phyloP scores from a whole-genome alignment of 371 early-diverging fungal genomes.

The Choanephora cucurbitarum region DNA sequence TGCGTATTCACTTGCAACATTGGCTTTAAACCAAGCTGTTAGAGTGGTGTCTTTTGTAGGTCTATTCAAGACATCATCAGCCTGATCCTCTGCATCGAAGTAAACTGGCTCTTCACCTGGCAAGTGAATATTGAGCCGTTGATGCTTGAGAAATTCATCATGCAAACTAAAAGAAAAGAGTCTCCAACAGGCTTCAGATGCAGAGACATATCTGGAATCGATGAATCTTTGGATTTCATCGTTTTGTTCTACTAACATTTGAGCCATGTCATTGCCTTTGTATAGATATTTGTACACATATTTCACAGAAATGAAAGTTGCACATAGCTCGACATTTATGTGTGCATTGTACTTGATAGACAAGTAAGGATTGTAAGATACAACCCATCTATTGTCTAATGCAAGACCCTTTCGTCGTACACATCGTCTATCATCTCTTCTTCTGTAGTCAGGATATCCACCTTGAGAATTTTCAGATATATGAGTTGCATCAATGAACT shows the following conservation, averaged over 20 bases:
- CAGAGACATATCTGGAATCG: conserved; percentile 28
- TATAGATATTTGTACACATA: conserved; percentile 43
- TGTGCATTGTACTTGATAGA: conserved; percentile 31
- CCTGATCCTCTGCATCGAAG: conserved; percentile 10
- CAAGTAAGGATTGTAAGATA: conserved; percentile 22
- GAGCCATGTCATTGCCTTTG: conserved; percentile 34
- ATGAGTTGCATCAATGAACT: not conserved
- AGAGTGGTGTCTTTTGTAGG: conserved; percentile 10
- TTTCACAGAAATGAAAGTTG: conserved; percentile 24
- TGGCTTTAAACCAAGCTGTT: conserved; percentile 25
- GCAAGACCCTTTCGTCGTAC: not conserved
- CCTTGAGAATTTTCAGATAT: not conserved
- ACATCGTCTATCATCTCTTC: not conserved
- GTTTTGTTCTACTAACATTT: not conserved
- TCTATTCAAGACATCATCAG: conserved; percentile 7
- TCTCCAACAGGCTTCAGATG: conserved; percentile 33
- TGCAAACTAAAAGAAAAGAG: conserved; percentile 30
- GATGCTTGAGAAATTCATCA: conserved; percentile 15
- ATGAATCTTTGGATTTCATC: conserved; percentile 24
- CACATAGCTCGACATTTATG: conserved; percentile 32
- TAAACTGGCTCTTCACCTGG: conserved; percentile 15
- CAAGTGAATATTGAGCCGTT: conserved; percentile 25
- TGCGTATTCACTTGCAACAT: not conserved
- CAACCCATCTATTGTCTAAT: conserved; percentile 34
- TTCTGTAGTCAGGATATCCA: conserved; percentile 1